phyloP scores from a whole-genome alignment of 805 yeast species.

The Starmerella etchellsii region DNA sequence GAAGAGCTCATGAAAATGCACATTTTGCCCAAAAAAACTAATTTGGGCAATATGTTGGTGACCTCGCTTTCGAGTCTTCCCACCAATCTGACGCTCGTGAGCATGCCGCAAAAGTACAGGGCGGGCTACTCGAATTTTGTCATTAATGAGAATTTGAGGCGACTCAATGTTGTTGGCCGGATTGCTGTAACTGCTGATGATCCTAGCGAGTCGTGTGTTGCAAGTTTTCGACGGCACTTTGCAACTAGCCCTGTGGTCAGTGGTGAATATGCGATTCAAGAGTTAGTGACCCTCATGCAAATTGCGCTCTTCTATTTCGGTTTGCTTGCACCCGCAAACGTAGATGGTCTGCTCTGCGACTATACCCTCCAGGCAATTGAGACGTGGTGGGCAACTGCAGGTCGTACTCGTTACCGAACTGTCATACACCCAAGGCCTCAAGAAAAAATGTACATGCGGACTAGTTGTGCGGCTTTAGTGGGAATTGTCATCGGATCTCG shows the following conservation, averaged over 20 bases:
- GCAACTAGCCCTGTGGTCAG: slow-evolving; percentile 39
- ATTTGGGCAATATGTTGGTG: slow-evolving; percentile 53
- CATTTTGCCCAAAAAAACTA: slow-evolving; percentile 54
- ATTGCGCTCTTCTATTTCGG: slow-evolving; percentile 66
- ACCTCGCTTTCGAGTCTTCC: slow-evolving; percentile 76
- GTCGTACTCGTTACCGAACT: slow-evolving; percentile 28
- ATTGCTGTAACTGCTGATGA: slow-evolving; percentile 52
- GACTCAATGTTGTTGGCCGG: slow-evolving; percentile 74
- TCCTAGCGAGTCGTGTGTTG: slow-evolving; percentile 66
- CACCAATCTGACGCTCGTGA: slow-evolving; percentile 55
- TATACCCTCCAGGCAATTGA: slow-evolving; percentile 58
- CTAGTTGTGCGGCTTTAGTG: slow-evolving; percentile 62
- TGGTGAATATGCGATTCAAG: slow-evolving; percentile 53
- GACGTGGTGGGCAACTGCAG: slow-evolving; percentile 75
- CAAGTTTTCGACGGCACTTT: slow-evolving; percentile 67
- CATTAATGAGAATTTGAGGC: slow-evolving; percentile 63
- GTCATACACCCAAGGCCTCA: slow-evolving; percentile 13
- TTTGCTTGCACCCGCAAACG: slow-evolving; percentile 49
- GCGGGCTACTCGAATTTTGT: slow-evolving; percentile 36
- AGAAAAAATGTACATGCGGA: slow-evolving; percentile 17
- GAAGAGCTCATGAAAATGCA: slow-evolving; percentile 53
- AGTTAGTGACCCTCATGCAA: slow-evolving; percentile 63
- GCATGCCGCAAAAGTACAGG: slow-evolving; percentile 45
- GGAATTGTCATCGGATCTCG: slow-evolving; percentile 63
- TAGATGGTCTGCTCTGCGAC: slow-evolving; percentile 77